Evolutionary conservation across 768 basidiomycete genomes (phyloP).

Genomic region (Hydnomerulius pinastri): DNA sequence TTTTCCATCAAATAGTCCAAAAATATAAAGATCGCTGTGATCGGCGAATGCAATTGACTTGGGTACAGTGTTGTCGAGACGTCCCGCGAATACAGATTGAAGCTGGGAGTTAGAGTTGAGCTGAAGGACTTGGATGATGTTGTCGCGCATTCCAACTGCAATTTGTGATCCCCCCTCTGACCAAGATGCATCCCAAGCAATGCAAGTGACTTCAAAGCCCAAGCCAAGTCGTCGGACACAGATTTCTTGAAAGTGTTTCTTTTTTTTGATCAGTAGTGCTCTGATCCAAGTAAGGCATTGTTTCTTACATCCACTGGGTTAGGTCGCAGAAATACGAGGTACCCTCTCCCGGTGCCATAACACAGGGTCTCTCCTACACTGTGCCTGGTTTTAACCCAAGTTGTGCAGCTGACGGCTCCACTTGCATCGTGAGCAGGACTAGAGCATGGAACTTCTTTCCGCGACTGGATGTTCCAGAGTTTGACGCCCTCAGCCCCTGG

Average conservation of each 20-base stretch:
- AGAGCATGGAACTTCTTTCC: neutral
- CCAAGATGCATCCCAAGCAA: constrained; percentile 2
- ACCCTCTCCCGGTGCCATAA: constrained; percentile 8
- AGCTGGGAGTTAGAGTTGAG: constrained; percentile 4
- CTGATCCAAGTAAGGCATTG: neutral
- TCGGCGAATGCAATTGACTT: too few species aligned
- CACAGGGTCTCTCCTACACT: neutral
- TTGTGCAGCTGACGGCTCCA: constrained; percentile 2
- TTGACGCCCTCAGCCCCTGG: constrained; percentile 3
- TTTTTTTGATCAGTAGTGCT: neutral
- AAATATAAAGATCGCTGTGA: too few species aligned
- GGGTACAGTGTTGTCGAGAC: neutral
- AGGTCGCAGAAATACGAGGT: constrained; percentile 2
- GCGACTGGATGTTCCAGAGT: constrained; percentile 1
- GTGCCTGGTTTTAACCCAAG: constrained; percentile 4
- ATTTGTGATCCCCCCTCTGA: neutral
- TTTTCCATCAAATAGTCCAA: too few species aligned
- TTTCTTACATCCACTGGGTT: constrained; percentile 13
- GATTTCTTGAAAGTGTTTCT: constrained; percentile 13
- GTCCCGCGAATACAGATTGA: constrained; percentile 4
- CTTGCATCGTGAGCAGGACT: neutral
- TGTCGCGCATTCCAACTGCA: constrained; percentile 5
- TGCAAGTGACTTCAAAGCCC: constrained; percentile 10
- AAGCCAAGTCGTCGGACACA: constrained; percentile 7
- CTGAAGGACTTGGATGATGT: neutral